Conservation (phyloP, 192 early-diverging fungal genomes). For the Coemansia sp. region DNA sequence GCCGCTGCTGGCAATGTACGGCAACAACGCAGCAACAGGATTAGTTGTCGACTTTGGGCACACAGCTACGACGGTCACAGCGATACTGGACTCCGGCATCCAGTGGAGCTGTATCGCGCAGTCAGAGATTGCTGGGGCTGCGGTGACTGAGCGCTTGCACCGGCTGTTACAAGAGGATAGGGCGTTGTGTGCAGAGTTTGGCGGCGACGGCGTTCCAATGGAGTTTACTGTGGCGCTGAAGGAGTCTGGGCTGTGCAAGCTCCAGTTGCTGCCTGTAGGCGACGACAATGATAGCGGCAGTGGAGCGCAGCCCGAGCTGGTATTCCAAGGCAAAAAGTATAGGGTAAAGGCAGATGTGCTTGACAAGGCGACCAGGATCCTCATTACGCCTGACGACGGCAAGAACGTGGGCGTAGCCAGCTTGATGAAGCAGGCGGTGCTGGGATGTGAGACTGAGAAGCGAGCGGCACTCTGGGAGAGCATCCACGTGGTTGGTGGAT, state of each 20-base stretch:
- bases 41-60: slow-evolving; percentile 93
- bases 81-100: slow-evolving; percentile 77
- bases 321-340: slow-evolving; percentile 64
- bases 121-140: slow-evolving; percentile 69
- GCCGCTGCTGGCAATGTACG: slow-evolving; percentile 80
- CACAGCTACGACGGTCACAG: slow-evolving; percentile 74
- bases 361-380: slow-evolving; percentile 53
- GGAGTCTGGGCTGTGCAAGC: slow-evolving; percentile 54
- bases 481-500: slow-evolving; percentile 85
- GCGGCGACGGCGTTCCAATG: slow-evolving; percentile 50
- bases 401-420: slow-evolving; percentile 42
- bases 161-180: slow-evolving; percentile 60
- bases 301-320: slow-evolving; percentile 14
- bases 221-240: slow-evolving; percentile 62
- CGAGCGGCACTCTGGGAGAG: slow-evolving; percentile 83
- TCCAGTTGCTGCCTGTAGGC: slow-evolving; percentile 20
- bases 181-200: slow-evolving; percentile 49
- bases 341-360: slow-evolving; percentile 23
- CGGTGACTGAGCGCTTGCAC: slow-evolving; percentile 69
- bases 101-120: slow-evolving; percentile 62
- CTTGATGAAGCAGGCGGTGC: slow-evolving; percentile 66
- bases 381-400: slow-evolving; percentile 68
- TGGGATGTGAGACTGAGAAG: slow-evolving; percentile 71
- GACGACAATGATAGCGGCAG: slow-evolving; percentile 3
- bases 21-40: slow-evolving; percentile 73